Base-by-base conservation (phyloP, 192 early-diverging fungal genomes). In the Backusella tuberculispora region DNA sequence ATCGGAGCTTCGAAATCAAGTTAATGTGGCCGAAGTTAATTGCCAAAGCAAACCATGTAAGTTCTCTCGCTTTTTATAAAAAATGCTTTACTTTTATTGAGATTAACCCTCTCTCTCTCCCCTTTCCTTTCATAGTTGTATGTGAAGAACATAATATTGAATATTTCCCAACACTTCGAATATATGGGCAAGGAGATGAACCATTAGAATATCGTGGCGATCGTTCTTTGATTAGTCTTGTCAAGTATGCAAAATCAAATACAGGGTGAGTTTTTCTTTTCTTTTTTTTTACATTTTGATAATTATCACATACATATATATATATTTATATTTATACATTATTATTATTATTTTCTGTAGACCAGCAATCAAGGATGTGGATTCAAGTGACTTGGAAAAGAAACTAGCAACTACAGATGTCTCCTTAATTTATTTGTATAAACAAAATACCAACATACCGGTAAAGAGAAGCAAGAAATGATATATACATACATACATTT, bases 1-100 rank as follows among this genome's bases (percentile, higher is more conserved):
- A 24, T 78, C 78, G 13, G 76, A 75, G 15, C 65, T 93, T 60
- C 88, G 88, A 66, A 88, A 90, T 38, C 82, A 88, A 46, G 86
- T 96, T 10, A 94, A 97, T 75, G 85, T 97, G 24, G 97, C 91
- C 47, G 85, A 91, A 67, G 89, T 99, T 19, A 91, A 99, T 83
- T 99, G 97, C 81, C 91, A 89, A n/a, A 80, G 81, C 29, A 83
- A 92, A 41, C 83, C 75, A 60, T 82, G 78, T 79, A 76, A 45
- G 74, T 44, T 6, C 37, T 41, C 5, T 4, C 17, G 24, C 21
- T 38, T 67, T 44, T 9, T 26, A 46, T 19, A 46, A 34, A 29
- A 43, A 13, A 48, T 66, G 17, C 14, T 17, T n/a, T 44, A 47
- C 46, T 14, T 3, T 47, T 60, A 60, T 60, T 26, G 17, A 60